These are phyloP conservation scores for Magnaporthales sp. DNA, from an alignment of 2,329 filamentous ascomycete species.

Conservation along the genomic window DNA sequence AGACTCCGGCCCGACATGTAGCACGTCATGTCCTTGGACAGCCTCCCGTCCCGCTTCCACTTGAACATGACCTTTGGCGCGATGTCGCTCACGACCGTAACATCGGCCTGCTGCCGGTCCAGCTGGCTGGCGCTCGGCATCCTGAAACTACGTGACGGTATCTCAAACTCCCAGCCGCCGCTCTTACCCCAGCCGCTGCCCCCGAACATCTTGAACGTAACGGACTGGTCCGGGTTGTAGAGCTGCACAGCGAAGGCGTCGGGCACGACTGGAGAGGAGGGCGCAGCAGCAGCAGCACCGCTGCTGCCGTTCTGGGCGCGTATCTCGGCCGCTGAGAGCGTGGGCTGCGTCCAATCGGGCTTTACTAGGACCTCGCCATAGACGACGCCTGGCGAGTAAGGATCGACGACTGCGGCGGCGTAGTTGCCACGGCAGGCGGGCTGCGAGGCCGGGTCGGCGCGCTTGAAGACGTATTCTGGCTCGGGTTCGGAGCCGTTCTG, in stretches of 20 bases:
- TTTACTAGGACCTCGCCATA: slow-evolving; percentile 80
- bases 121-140: slow-evolving; percentile 69
- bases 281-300: slow-evolving; percentile 41
- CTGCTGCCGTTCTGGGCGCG: slow-evolving; percentile 55
- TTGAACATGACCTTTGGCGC: slow-evolving; percentile 74
- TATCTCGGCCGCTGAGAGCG: slow-evolving; percentile 72
- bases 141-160: slow-evolving; percentile 79
- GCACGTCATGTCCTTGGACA: slow-evolving; percentile 83
- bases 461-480: slow-evolving; percentile 72
- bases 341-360: slow-evolving; percentile 79
- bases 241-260: slow-evolving; percentile 76
- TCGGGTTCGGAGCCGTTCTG: slow-evolving; percentile 73
- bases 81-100: slow-evolving; percentile 25
- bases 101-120: slow-evolving; percentile 55
- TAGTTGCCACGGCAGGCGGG: slow-evolving; percentile 73
- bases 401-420: slow-evolving; percentile 76
- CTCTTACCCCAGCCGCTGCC: slow-evolving; percentile 68
- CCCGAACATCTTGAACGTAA: slow-evolving; percentile 63
- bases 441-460: slow-evolving; percentile 58
- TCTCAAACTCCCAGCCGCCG: slow-evolving; percentile 83
- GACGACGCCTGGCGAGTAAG: slow-evolving; percentile 69
- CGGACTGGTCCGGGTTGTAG: slow-evolving; percentile 85
- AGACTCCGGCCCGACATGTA: slow-evolving; percentile 73
- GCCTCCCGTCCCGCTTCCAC: slow-evolving; percentile 81
- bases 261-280: slow-evolving; percentile 64